Conservation (phyloP, 2,329 filamentous ascomycete species). For the Pseudopyrenochaeta lycopersici region DNA sequence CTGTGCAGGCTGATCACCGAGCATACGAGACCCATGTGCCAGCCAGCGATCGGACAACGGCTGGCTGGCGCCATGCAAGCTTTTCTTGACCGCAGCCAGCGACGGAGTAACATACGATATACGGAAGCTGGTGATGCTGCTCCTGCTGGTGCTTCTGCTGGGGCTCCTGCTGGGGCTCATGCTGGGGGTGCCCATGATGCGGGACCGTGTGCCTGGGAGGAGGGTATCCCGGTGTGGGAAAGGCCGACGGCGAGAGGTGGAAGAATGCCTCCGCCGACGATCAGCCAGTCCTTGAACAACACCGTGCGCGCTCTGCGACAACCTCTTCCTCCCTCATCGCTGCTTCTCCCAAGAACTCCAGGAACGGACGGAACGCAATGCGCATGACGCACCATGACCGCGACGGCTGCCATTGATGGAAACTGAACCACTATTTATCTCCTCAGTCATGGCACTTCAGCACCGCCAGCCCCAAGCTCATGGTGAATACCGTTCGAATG, state of each 20-base stretch:
- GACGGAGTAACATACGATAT: constrained; percentile 20
- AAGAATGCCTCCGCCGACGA: constrained; percentile 17
- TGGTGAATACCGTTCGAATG: background rate
- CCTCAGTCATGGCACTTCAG: no score
- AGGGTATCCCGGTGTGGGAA: constrained; percentile 9
- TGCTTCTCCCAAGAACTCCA: background rate
- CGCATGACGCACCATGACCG: constrained; percentile 11
- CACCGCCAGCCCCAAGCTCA: no score
- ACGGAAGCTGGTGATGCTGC: constrained; percentile 14
- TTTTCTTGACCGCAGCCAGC: constrained; percentile 17
- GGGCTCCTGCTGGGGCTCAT: no score
- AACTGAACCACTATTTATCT: background rate
- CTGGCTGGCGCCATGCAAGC: constrained; percentile 28
- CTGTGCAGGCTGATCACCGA: constrained; percentile 15
- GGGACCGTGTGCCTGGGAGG: constrained; percentile 5
- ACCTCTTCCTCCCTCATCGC: constrained; percentile 8
- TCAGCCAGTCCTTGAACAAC: constrained; percentile 12
- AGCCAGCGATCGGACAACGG: constrained; percentile 29
- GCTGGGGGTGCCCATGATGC: constrained; percentile 1
- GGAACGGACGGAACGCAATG: constrained; percentile 5
- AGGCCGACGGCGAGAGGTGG: constrained; percentile 28
- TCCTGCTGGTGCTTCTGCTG: constrained; percentile 8
- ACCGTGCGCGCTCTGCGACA: constrained; percentile 8
- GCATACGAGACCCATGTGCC: constrained; percentile 20
- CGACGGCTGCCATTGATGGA: background rate